A percentile compares a stretch with the other conserved stretches of the same genome.
phyloP scores from a whole-genome alignment of 495 filamentous ascomycete genomes.

The Eremomyces bilateralis region DNA sequence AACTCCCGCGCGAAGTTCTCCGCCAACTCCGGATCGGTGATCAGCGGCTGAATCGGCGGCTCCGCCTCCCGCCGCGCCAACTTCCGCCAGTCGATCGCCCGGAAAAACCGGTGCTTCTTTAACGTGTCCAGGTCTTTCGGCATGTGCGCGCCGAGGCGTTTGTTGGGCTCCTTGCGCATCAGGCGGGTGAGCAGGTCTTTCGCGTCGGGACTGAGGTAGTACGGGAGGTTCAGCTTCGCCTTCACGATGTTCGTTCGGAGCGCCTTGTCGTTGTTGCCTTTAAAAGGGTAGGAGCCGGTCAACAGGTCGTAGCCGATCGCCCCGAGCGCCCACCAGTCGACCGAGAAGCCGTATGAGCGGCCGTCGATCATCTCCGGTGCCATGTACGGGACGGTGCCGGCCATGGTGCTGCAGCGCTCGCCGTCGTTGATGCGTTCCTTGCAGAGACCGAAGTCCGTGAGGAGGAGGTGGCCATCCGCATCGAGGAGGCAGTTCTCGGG shows the following conservation, averaged over 20 bases:
- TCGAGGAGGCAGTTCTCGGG: conserved; percentile 96
- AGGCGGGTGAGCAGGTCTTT: conserved; percentile 82
- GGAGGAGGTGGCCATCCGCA: conserved; percentile 68
- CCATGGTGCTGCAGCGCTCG: conserved; percentile 53
- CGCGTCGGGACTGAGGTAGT: conserved; percentile 70
- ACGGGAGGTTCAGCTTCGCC: conserved; percentile 68
- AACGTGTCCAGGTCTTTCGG: conserved; percentile 67
- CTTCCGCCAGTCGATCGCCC: conserved; percentile 79
- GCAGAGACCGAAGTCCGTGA: conserved; percentile 91
- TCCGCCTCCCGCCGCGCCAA: conserved; percentile 57
- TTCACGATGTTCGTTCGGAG: conserved; percentile 84
- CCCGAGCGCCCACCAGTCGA: conserved; percentile 97
- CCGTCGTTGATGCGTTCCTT: conserved; percentile 78
- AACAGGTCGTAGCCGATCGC: conserved; percentile 80
- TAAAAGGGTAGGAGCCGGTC: conserved; percentile 76
- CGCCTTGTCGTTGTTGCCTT: conserved; percentile 72
- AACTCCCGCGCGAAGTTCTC: conserved; percentile 89
- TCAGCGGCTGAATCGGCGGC: conserved; percentile 73
- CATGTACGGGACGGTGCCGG: conserved; percentile 97
- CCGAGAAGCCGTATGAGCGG: conserved; percentile 70
- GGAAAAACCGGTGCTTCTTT: conserved; percentile 90
- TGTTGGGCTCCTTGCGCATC: conserved; percentile 73
- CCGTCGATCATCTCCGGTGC: conserved; percentile 81
- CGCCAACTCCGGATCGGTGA: conserved; percentile 83
- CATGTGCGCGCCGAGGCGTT: conserved; percentile 72